Base-by-base conservation (phyloP, 768 basidiomycete genomes). In the Clitopilus hobsonii region DNA sequence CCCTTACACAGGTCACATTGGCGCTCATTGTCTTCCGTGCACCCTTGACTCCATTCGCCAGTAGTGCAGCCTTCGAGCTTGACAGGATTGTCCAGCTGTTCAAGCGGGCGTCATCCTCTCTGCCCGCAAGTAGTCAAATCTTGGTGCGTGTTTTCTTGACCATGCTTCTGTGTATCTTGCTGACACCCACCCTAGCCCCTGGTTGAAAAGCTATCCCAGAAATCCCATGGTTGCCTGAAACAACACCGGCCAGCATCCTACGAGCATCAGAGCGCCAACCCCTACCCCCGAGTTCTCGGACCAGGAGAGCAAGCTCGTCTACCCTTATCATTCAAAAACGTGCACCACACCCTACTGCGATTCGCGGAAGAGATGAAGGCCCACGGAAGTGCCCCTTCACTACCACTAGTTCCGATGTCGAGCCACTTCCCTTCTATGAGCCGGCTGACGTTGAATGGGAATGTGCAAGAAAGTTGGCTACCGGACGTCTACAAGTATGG, bases 11-110 rank as follows among this genome's bases (percentile, higher is more conserved):
- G 85, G 81, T 86, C 54, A 85, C 86, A 0, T 66, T 89, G 25
- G 84, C 84, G 7, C 68, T 89, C 51, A 75, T 88, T 57, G 79
- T 86, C 22, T 80, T 80, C 45, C 80, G 87, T 25, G 79, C 83
- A 20, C 85, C 86, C 4, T 76, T 77, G 10, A 76, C 80, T 14
- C 74, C 81, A 22, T 70, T 87, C 29, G 80, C 85, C 1, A 74
- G 77, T 11, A 77, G 77, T 64, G 87, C 86, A 1, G 69, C 88
- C 27, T 75, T 78, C 60, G 81, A 86, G 58, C 70, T 89, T 22
- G 85, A 85, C 49, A 74, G 75, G 22, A 80, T 81, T 3, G 80
- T 79, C 55, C 72, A 74, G 27, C 68, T 89, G 28, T 88, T 87
- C 68, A 67, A 69, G 52, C 75, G 78, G 47, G 85, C 83, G 8